Percentiles rank a stretch among this genome's conserved stretches.
phyloP scores from a whole-genome alignment of 495 filamentous ascomycete genomes.

The Gamarada debralockiae region DNA sequence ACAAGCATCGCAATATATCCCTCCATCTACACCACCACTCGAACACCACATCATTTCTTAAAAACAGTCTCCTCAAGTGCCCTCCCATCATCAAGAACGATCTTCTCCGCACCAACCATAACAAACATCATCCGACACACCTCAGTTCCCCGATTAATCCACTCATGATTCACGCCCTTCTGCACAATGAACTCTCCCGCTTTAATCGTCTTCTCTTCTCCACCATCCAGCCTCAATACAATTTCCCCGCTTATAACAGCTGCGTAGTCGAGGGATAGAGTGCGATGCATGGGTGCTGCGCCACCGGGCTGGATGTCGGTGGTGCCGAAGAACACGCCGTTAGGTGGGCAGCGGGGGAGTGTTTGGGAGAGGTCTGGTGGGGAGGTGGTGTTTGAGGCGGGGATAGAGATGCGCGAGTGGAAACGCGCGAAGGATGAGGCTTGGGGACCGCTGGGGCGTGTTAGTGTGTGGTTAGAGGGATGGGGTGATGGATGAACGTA shows the following conservation, averaged over 20 bases:
- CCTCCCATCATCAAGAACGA: conserved; percentile 26
- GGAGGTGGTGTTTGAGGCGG: conserved; percentile 26
- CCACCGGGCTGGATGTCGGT: conserved; percentile 22
- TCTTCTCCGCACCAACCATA: conserved; percentile 26
- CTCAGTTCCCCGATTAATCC: conserved; percentile 30
- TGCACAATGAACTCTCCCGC: conserved; percentile 33
- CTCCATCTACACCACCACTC: too few relatives aligned
- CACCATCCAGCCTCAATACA: conserved; percentile 29
- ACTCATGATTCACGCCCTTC: conserved; percentile 31
- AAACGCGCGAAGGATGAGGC: conserved; percentile 25
- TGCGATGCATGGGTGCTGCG: conserved; percentile 32
- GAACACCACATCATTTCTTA: too few relatives aligned
- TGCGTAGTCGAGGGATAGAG: conserved; percentile 32
- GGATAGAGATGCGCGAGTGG: conserved; percentile 25
- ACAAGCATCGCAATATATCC: too few relatives aligned
- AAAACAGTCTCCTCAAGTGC: conserved; percentile 24
- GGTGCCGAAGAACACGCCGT: conserved; percentile 26
- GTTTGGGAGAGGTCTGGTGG: conserved; percentile 11
- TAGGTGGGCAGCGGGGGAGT: conserved; percentile 25
- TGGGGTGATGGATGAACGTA: too few relatives aligned
- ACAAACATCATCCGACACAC: conserved; percentile 29
- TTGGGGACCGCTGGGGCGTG: conserved; percentile 12
- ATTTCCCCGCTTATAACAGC: conserved; percentile 32
- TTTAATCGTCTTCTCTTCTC: conserved; percentile 30
- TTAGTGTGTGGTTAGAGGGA: too few relatives aligned